Evolutionary conservation across 179 eudicot genomes (phyloP), one percentile per base, ranked within the genome.

Genomic region (Monotropa hypopitys): DNA sequence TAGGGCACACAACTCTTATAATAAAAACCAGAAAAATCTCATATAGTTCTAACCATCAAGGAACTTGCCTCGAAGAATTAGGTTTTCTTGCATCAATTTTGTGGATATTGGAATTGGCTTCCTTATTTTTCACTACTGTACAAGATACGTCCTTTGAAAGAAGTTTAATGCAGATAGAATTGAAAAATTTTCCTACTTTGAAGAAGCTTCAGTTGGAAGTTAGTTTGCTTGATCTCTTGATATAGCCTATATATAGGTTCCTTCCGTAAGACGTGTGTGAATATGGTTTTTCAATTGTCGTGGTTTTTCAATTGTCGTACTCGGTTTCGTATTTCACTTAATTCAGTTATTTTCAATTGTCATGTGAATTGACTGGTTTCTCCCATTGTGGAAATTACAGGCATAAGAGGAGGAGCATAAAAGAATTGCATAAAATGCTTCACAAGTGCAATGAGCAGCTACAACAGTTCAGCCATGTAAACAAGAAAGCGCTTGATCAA

Each of bases 401-500:
- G 83, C 87, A 91, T 76, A 88, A 89, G 70, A 83, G 92, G 78
- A 91, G 83, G 85, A 88, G 83, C 84, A 72, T 87, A 79, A 95
- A 93, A 83, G 99, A 95, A 63, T 79, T 95, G 86, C 87, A 91
- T 62, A 95, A 91, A 88, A 80, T 87, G 91, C 97, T 95, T 78
- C 98, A 93, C 83, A 89, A 76, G 80, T 95, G 99, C 81, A 95
- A 86, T 85, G 99, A 95, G 81, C 90, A 95, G 76, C 92, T 95
- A 76, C 89, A 93, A 53, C 90, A 90, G 83, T 95, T 95, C 84
- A 95, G 99, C 86, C 99, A 93, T 85, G 98, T 95, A 69, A 95
- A 93, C 90, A 93, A 93, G 81, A 93, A 95, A 84, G 98, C 98
- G 59, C 89, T 95, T 76, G 99, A 95, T 88, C 99, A 95, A 74